Conservation (phyloP, 2,329 filamentous ascomycete species). For the Apiospora malaysiana region DNA sequence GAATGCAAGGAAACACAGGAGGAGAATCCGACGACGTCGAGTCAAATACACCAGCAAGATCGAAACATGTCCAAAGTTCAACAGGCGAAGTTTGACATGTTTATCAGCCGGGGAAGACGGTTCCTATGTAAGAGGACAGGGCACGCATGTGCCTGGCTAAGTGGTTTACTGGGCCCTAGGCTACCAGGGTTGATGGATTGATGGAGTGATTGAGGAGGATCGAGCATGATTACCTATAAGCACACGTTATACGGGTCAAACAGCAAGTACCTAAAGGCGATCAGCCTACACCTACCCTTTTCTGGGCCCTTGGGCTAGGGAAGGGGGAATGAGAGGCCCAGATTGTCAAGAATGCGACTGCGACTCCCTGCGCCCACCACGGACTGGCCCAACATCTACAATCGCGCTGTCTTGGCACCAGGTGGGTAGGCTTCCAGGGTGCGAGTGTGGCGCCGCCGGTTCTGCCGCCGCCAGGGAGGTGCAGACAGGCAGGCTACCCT, state of each 20-base stretch:
- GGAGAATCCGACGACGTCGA: neutral
- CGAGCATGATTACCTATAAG: neutral
- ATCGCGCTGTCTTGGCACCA: neutral
- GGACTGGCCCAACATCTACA: neutral
- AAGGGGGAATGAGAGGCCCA: neutral
- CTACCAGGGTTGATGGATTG: too few relatives aligned
- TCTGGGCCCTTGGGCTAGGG: neutral
- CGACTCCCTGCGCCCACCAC: constrained; percentile 6
- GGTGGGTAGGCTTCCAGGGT: neutral
- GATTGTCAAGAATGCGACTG: neutral
- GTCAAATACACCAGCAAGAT: constrained; percentile 2
- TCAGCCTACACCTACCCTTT: neutral
- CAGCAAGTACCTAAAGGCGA: neutral
- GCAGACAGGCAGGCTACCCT: neutral
- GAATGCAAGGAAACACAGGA: neutral
- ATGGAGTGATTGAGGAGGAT: neutral
- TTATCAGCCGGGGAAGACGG: neutral
- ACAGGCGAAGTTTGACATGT: neutral
- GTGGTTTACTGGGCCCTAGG: neutral
- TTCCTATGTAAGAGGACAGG: neutral
- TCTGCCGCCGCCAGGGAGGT: neutral
- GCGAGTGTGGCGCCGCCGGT: neutral
- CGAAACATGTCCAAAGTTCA: neutral
- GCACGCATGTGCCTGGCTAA: neutral
- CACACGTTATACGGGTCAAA: constrained; percentile 2